Base-by-base conservation (phyloP, 257 asterid species). In the Ligustrum vulgare region DNA sequence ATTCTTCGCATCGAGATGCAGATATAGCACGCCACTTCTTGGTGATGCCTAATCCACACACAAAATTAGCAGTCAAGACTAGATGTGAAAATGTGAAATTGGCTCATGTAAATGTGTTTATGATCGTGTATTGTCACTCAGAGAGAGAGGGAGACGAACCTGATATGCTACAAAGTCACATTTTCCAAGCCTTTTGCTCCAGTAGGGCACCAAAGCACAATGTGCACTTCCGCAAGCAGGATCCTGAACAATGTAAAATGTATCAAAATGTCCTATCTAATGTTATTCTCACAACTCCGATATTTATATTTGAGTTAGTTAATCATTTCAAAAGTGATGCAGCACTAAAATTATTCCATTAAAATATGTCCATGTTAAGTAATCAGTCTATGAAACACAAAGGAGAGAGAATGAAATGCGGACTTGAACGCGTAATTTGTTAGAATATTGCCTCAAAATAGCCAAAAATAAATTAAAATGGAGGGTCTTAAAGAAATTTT, bases 191-290 rank as follows among this genome's bases (percentile, higher is more conserved):
- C 75, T 88, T 75, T 86, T 92, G 87, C 89, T 78, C 98, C 99
- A 94, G 77, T 88, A 94, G 45, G 84, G 74, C 20, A 86, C 95
- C 72, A 95, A 77, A 25, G 97, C 93, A 82, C 99, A 95, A 71
- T 95, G 97, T 23, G 89, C 95, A 72, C 97, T 92, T 70, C 99
- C 99, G 77, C 92, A 84, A 60, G 93, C 97, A 74, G 94, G 96
- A 80, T 95, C 99, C 99, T 95, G 68, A 71, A 67, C 41, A 45
- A n/a, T 37, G 41, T 23, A 67, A 70, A 67, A n/a, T n/a, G n/a
- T n/a, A n/a, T n/a, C n/a, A n/a, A n/a, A n/a, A 54, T 56, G 35
- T n/a, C n/a, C n/a, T n/a, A n/a, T n/a, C n/a, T n/a, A n/a, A n/a
- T n/a, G n/a, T n/a, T n/a, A n/a, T n/a, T n/a, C n/a, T n/a, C n/a